Conservation (phyloP, 2,329 filamentous ascomycete species). For the Passalora sequoiae region DNA sequence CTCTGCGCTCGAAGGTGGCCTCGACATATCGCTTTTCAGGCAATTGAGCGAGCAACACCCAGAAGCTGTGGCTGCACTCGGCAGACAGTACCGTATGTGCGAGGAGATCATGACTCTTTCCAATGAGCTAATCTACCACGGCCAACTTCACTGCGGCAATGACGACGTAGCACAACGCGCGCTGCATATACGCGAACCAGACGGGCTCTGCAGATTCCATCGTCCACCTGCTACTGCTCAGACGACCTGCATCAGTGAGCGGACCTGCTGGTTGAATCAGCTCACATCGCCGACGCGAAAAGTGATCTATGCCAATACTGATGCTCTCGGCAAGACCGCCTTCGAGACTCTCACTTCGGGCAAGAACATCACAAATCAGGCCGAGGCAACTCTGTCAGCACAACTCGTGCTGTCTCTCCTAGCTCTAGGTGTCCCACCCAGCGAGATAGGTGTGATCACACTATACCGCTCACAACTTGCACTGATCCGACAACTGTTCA, state of each 20-base stretch:
- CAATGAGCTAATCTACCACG: constrained; percentile 90
- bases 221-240: neutral
- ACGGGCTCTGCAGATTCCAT: constrained; percentile 35
- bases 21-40: constrained; percentile 93
- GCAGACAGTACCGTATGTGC: constrained; percentile 98
- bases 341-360: constrained; percentile 57
- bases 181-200: constrained; percentile 51
- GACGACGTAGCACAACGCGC: constrained; percentile 64
- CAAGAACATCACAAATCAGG: constrained; percentile 79
- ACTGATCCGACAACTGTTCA: constrained; percentile 67
- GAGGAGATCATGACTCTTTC: constrained; percentile 93
- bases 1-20: constrained; percentile 73
- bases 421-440: constrained; percentile 64
- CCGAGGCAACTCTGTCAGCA: constrained; percentile 71
- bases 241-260: constrained; percentile 3
- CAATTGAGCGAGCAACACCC: constrained; percentile 85
- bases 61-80: constrained; percentile 79
- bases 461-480: constrained; percentile 92
- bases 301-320: constrained; percentile 86
- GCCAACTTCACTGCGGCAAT: constrained; percentile 82
- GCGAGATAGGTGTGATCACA: constrained; percentile 88
- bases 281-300: constrained; percentile 65
- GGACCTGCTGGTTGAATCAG: constrained; percentile 68
- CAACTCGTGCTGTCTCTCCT: constrained; percentile 79
- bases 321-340: constrained; percentile 59